These are phyloP conservation scores for Lenwebbia sp. DNA, from an alignment of 345 rosid species.

Conservation along the genomic window DNA sequence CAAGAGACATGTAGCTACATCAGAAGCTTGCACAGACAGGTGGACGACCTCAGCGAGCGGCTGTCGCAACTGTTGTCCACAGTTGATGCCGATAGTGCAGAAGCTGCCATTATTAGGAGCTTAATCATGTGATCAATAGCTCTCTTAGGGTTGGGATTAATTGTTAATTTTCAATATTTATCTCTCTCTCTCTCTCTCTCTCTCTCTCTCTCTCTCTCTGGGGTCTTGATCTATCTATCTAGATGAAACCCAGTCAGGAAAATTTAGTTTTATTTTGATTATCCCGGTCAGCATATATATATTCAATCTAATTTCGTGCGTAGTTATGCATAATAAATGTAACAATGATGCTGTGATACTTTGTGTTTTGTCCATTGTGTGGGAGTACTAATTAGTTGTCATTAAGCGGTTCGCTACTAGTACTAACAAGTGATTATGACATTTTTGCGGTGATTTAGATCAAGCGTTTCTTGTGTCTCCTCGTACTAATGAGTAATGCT, in stretches of 20 bases:
- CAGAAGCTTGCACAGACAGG: constrained; percentile 78
- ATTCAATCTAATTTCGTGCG: background rate
- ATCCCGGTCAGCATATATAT: background rate
- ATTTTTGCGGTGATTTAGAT: background rate
- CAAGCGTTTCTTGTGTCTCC: background rate
- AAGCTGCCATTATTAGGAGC: constrained; percentile 91
- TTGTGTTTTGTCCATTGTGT: background rate
- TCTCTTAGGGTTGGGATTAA: background rate
- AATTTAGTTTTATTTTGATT: background rate
- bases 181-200: background rate
- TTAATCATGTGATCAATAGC: constrained; percentile 39
- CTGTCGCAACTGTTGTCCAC: constrained; percentile 75
- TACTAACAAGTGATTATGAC: background rate
- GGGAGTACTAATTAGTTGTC: background rate
- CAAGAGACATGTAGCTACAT: constrained; percentile 97
- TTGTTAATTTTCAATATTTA: background rate
- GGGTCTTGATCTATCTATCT: background rate
- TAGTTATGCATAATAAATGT: background rate
- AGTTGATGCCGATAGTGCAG: constrained; percentile 76
- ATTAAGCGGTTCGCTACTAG: background rate
- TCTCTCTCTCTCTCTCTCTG: background rate
- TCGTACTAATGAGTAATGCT: background rate
- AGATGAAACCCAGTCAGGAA: background rate
- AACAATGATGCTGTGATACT: background rate
- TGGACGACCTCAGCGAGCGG: constrained; percentile 82